Conservation (phyloP, 169 alveolate genomes). For the Cryptosporidium viatorum region DNA sequence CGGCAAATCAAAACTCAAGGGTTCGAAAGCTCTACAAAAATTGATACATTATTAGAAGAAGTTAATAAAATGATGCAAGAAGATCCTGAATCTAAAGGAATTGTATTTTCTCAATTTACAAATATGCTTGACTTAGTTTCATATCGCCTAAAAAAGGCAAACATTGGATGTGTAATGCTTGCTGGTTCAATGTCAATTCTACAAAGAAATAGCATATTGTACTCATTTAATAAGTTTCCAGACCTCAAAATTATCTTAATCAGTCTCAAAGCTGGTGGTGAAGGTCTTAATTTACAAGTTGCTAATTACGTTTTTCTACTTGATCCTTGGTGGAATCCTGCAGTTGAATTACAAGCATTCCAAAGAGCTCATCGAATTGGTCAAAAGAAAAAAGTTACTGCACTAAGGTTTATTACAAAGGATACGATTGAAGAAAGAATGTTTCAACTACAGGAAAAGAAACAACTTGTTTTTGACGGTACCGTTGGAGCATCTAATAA, state of each 20-base stretch:
- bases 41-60: conserved; percentile 85
- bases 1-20: conserved; percentile 82
- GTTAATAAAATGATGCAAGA: conserved; percentile 77
- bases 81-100: conserved; percentile 82
- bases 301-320: conserved; percentile 96
- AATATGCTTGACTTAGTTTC: conserved; percentile 89
- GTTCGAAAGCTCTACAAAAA: conserved; percentile 83
- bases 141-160: conserved; percentile 83
- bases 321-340: conserved; percentile 99
- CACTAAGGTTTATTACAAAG: conserved; percentile 92
- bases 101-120: conserved; percentile 90
- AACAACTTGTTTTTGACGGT: conserved; percentile 91
- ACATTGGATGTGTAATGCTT: conserved; percentile 84
- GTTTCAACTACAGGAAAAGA: conserved; percentile 91
- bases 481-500: conserved; percentile 86
- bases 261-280: conserved; percentile 96
- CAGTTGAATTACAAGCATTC: conserved; percentile 97
- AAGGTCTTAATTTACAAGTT: conserved; percentile 96
- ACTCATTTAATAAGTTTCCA: conserved; percentile 86
- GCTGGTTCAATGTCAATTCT: conserved; percentile 86
- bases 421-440: conserved; percentile 97
- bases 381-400: conserved; percentile 93
- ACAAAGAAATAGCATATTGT: conserved; percentile 84
- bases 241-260: conserved; percentile 87
- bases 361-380: conserved; percentile 98